Evolutionary conservation across 148 eudicot genomes (phyloP).

Genomic region (Nepenthes gracilis): DNA sequence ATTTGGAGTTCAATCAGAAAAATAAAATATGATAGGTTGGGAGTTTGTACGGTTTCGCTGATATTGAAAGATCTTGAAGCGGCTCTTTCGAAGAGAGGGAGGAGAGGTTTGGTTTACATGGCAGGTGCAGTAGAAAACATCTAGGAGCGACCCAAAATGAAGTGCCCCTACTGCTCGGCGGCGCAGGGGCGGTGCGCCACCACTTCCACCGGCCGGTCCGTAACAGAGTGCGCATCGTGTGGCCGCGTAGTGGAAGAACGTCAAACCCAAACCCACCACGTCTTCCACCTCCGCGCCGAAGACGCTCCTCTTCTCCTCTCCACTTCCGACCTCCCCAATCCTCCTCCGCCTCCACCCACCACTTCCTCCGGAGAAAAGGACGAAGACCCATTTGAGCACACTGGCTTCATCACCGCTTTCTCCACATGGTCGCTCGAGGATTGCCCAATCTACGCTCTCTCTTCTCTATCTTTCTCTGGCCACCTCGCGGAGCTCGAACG

Average conservation of each 20-base stretch:
- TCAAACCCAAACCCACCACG: constrained; percentile 68
- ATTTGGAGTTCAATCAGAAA: too few relatives aligned
- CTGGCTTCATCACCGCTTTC: constrained; percentile 90
- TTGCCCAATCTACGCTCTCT: constrained; percentile 50
- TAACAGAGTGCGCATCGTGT: constrained; percentile 78
- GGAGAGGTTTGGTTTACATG: too few relatives aligned
- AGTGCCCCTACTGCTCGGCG: constrained; percentile 61
- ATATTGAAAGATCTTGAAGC: too few relatives aligned
- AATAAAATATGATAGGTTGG: too few relatives aligned
- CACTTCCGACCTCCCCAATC: constrained; percentile 69
- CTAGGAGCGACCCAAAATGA: constrained; percentile 26
- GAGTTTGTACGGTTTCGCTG: too few relatives aligned
- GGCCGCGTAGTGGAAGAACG: constrained; percentile 74
- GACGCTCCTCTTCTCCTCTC: constrained; percentile 72
- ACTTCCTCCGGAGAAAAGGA: constrained; percentile 14
- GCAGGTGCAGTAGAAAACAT: too few relatives aligned
- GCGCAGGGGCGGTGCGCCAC: constrained; percentile 43
- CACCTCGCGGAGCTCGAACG: constrained; percentile 86
- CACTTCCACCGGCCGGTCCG: constrained; percentile 34
- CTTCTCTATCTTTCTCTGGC: constrained; percentile 70
- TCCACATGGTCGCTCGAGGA: constrained; percentile 74
- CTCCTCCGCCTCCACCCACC: constrained; percentile 21
- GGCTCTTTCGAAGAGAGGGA: too few relatives aligned
- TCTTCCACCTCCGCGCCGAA: constrained; percentile 73
- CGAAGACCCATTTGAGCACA: constrained; percentile 66